These are phyloP conservation scores for Penicillium soppii DNA, from an alignment of 495 filamentous ascomycete genomes.

Conservation along the genomic window DNA sequence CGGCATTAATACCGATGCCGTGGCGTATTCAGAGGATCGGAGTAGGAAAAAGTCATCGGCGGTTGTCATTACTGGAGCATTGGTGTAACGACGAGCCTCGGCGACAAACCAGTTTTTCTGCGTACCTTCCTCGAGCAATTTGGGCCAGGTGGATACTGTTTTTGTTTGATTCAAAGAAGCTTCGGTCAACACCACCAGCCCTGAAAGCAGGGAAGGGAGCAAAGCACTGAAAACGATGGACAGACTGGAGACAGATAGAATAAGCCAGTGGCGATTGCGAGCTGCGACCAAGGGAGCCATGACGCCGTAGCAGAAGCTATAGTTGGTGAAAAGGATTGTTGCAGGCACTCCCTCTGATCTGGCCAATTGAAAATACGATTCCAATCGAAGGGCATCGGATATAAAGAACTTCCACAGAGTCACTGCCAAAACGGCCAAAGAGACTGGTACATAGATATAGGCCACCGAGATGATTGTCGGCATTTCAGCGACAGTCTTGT, in stretches of 20 bases:
- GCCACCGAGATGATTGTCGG: constrained; percentile 4
- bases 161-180: neutral
- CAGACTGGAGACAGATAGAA: constrained; percentile 16
- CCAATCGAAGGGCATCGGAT: constrained; percentile 25
- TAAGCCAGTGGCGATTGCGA: constrained; percentile 26
- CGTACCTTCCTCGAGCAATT: constrained; percentile 13
- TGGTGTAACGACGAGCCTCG: neutral
- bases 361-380: constrained; percentile 29
- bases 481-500: constrained; percentile 11
- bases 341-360: constrained; percentile 16
- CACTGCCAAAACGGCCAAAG: constrained; percentile 15
- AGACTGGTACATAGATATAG: constrained; percentile 23
- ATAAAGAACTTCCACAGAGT: constrained; percentile 21
- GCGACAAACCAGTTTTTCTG: constrained; percentile 15
- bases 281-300: constrained; percentile 18
- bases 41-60: constrained; percentile 9
- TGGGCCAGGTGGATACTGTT: constrained; percentile 22
- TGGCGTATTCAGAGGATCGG: constrained; percentile 9
- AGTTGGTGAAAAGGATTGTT: constrained; percentile 27
- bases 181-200: constrained; percentile 13
- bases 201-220: constrained; percentile 21
- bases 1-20: constrained; percentile 13
- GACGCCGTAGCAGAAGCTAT: constrained; percentile 19
- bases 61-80: neutral
- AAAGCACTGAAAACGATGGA: constrained; percentile 16